Percentiles rank a stretch among this genome's conserved stretches.
phyloP scores from a whole-genome alignment of 106 monocot genomes.

The Dendrobium nobile region DNA sequence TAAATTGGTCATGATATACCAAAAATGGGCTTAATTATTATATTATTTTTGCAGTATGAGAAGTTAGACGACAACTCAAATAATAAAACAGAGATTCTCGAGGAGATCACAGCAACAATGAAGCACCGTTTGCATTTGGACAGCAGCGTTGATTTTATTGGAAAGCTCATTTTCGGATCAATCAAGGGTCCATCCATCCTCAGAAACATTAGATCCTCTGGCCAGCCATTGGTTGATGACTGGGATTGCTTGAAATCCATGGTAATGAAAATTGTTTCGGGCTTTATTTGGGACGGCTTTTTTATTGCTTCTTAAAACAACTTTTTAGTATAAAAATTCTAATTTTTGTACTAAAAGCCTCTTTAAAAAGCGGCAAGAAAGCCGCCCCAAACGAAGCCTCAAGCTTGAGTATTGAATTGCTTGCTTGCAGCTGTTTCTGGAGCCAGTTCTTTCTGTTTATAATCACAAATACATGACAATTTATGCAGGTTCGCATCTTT shows the following conservation, averaged over 20 bases:
- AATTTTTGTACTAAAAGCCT: too few species aligned
- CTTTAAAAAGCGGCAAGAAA: too few species aligned
- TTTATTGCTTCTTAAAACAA: too few species aligned
- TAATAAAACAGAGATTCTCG: conserved; percentile 31
- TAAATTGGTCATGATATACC: too few species aligned
- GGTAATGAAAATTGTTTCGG: conserved; percentile 23
- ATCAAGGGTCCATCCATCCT: conserved; percentile 30
- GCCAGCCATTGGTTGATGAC: conserved; percentile 58
- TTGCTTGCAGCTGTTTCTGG: neutral
- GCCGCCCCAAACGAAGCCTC: too few species aligned
- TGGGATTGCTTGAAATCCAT: conserved; percentile 66
- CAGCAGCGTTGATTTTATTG: conserved; percentile 48
- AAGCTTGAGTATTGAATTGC: too few species aligned
- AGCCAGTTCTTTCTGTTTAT: neutral
- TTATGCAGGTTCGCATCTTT: conserved; percentile 52
- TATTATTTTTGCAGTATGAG: conserved; percentile 30
- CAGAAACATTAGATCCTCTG: conserved; percentile 26
- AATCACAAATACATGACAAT: neutral
- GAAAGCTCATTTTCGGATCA: conserved; percentile 58
- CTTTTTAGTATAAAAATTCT: too few species aligned
- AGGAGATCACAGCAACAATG: conserved; percentile 48
- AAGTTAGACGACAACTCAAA: conserved; percentile 24
- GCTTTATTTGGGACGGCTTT: neutral
- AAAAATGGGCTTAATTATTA: too few species aligned
- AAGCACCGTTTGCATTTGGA: conserved; percentile 57